These are phyloP conservation scores for Trametes cingulata DNA, from an alignment of 768 basidiomycete species.

Conservation along the genomic window DNA sequence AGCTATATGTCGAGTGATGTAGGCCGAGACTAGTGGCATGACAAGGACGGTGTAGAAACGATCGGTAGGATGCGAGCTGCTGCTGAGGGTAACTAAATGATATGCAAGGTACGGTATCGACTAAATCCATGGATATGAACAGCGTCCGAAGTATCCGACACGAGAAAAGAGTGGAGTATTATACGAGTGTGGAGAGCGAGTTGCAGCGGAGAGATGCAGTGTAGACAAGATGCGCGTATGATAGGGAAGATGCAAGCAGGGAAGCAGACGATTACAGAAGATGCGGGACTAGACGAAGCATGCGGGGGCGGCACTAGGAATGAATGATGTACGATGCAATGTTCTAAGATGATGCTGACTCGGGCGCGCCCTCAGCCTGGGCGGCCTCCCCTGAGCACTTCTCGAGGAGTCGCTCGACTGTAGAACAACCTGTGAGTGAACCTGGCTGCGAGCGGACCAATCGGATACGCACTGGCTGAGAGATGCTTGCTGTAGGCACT, in stretches of 20 bases:
- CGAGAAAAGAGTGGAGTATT: constrained; percentile 21
- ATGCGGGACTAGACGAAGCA: not conserved
- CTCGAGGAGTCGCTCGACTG: constrained; percentile 73
- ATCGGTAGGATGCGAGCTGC: constrained; percentile 15
- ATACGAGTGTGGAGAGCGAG: constrained; percentile 17
- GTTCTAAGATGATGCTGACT: constrained; percentile 5
- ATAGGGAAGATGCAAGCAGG: constrained; percentile 7
- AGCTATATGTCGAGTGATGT: constrained; percentile 11
- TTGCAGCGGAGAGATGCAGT: constrained; percentile 16
- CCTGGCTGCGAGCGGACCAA: not conserved
- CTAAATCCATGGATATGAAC: constrained; percentile 19
- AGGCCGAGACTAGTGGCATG: constrained; percentile 2
- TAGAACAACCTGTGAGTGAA: not conserved
- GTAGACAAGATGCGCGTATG: constrained; percentile 15
- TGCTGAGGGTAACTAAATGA: constrained; percentile 20
- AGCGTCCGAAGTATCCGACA: constrained; percentile 23
- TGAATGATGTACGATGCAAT: not conserved
- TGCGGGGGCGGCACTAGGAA: constrained; percentile 5
- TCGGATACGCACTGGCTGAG: constrained; percentile 61
- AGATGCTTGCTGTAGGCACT: constrained; percentile 81
- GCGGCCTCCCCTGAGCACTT: constrained; percentile 35
- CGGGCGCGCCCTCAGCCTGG: constrained; percentile 1
- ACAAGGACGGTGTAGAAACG: not conserved
- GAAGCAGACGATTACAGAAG: constrained; percentile 3
- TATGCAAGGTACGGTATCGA: constrained; percentile 20